Percentiles rank a stretch among this genome's conserved stretches.
These are phyloP conservation scores for Cladosporium austrohemisphaericum DNA, from an alignment of 2,329 filamentous ascomycete genomes.

Conservation along the genomic window DNA sequence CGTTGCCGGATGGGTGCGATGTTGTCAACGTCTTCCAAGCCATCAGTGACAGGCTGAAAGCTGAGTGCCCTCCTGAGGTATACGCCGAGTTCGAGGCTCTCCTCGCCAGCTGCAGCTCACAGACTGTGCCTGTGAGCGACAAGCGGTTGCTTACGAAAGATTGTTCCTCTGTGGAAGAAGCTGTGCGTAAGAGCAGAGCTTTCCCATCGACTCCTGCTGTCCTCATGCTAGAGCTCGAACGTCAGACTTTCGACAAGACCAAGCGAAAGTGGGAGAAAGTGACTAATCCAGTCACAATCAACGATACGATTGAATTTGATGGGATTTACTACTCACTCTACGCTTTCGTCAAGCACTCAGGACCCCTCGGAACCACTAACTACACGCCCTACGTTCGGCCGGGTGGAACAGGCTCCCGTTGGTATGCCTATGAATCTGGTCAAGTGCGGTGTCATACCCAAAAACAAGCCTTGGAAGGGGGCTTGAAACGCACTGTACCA, in stretches of 20 bases:
- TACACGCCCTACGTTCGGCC: constrained; percentile 61
- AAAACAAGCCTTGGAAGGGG: constrained; percentile 44
- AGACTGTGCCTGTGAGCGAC: constrained; percentile 20
- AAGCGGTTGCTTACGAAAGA: constrained; percentile 29
- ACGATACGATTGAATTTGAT: constrained; percentile 52
- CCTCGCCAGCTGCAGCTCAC: constrained; percentile 23
- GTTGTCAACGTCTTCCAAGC: constrained; percentile 24
- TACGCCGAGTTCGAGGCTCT: constrained; percentile 21
- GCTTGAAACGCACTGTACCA: not conserved
- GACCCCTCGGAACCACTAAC: constrained; percentile 54
- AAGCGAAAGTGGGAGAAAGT: constrained; percentile 56
- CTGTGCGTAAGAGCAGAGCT: constrained; percentile 33
- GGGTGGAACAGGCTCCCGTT: constrained; percentile 51
- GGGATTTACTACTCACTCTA: constrained; percentile 53
- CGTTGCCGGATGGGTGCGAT: constrained; percentile 19
- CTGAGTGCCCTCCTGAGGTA: constrained; percentile 18
- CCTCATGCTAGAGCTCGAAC: constrained; percentile 50
- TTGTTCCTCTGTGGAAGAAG: constrained; percentile 39
- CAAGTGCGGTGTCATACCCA: constrained; percentile 54
- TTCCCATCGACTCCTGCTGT: constrained; percentile 31
- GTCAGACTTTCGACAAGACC: constrained; percentile 53
- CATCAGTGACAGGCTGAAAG: constrained; percentile 15
- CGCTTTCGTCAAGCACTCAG: constrained; percentile 58
- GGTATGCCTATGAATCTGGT: constrained; percentile 55
- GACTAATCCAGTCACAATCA: constrained; percentile 53